Conservation (phyloP, 176 grass and related monocot species). For the Phragmites australis region DNA sequence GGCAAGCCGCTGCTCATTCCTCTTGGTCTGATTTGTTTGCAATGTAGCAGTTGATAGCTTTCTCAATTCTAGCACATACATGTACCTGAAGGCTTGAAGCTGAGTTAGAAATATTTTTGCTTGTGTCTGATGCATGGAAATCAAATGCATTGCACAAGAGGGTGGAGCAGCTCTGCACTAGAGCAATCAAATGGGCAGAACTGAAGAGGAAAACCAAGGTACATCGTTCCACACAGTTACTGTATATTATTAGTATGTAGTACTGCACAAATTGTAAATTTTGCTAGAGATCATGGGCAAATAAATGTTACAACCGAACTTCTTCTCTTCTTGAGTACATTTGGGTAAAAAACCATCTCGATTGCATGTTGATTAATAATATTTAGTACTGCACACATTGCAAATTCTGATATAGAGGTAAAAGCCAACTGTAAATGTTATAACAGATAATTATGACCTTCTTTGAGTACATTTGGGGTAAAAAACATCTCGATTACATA, state of each 20-base stretch:
- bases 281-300: not conserved
- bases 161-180: constrained; percentile 96
- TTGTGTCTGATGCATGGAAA: constrained; percentile 60
- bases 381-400: too few species aligned
- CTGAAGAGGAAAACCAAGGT: constrained; percentile 97
- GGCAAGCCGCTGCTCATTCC: constrained; percentile 38
- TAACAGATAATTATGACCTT: not conserved
- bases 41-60: too few species aligned
- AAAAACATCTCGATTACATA: not conserved
- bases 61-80: not conserved
- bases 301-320: not conserved
- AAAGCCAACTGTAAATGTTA: not conserved
- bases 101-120: not conserved
- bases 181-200: constrained; percentile 92
- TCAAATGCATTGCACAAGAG: constrained; percentile 98
- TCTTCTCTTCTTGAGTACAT: not conserved
- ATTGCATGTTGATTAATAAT: not conserved
- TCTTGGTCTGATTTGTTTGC: not conserved
- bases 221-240: not conserved
- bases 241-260: not conserved
- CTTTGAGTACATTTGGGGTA: not conserved
- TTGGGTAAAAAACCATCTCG: not conserved
- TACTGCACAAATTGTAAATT: not conserved
- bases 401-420: too few species aligned
- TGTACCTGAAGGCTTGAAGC: too few species aligned